Evolutionary conservation across 1,139 yeast species (phyloP), one percentile per base, ranked within the genome.

Genomic region (Zygoascus sp.): DNA sequence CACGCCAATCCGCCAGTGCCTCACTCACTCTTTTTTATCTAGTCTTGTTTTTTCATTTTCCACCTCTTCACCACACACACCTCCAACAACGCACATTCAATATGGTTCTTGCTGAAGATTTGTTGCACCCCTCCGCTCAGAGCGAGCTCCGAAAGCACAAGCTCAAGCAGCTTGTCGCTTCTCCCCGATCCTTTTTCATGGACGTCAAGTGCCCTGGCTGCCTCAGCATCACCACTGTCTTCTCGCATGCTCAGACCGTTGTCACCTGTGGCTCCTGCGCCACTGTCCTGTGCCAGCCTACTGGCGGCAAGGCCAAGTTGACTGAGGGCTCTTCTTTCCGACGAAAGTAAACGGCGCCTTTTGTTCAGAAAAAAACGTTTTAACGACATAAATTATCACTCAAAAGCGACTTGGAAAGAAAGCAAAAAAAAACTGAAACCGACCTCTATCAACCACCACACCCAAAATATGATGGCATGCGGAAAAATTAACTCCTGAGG

Each of bases 191-290:
- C 57, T 92, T 80, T 83, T 92, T 92, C 87, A 89, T 92, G 96
- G 98, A 92, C 70, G 97, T 92, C 66, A 90, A 90, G 77, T 92
- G 97, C 78, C 97, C 95, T 75, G 97, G 98, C 67, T 92, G 98
- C 79, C 81, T 92, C 73, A 86, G 84, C 83, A 92, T 92, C 79
- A 90, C 98, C 75, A 92, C 97, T 62, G 97, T 92, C 64, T 92
- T 92, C 85, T 90, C 97, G 62, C 98, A 92, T 77, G 97, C 98
- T 59, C 98, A 92, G 80, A 92, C 97, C 64, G 97, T 97, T 66
- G 98, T 92, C 71, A 86, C 97, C 70, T 92, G 98, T 80, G 97
- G 94, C 70, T 83, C 95, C 59, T 92, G 98, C 77, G 85, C 97
- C 65, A 90, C 96, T 62, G 97, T 92, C 60, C 86, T 92, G 70